phyloP scores from a whole-genome alignment of 768 basidiomycete species.

The Psilocybe azurescens region DNA sequence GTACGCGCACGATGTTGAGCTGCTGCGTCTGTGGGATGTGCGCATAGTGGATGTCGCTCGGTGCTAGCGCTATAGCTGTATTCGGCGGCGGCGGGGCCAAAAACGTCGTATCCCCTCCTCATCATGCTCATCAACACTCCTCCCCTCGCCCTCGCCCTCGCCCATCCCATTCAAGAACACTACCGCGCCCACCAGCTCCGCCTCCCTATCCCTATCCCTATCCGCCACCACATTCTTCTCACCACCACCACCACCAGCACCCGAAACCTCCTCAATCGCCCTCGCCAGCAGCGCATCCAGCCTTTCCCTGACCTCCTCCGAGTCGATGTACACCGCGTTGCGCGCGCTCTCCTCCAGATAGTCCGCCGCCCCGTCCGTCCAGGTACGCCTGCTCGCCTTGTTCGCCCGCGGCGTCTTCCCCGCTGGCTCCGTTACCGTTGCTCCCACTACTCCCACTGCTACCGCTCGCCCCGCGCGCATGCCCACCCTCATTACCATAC shows the following conservation, averaged over 20 bases:
- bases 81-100: neutral
- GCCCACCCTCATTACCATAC: neutral
- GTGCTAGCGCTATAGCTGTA: neutral
- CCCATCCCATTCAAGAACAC: neutral
- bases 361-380: no score
- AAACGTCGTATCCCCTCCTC: neutral
- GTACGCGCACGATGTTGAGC: neutral
- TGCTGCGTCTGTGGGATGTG: neutral
- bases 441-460: neutral
- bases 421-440: no score
- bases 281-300: conserved; percentile 29
- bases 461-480: neutral
- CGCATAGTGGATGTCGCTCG: neutral
- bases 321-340: conserved; percentile 42
- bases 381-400: no score
- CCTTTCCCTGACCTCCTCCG: conserved; percentile 33
- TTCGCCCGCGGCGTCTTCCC: no score
- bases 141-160: neutral
- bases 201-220: conserved; percentile 4
- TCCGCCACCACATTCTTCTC: conserved; percentile 12
- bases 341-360: conserved; percentile 20
- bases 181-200: neutral
- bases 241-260: conserved; percentile 11
- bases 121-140: neutral
- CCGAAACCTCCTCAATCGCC: conserved; percentile 16